Base-by-base conservation (phyloP, 2,329 filamentous ascomycete genomes). In the Paecilomyces fulvus region DNA sequence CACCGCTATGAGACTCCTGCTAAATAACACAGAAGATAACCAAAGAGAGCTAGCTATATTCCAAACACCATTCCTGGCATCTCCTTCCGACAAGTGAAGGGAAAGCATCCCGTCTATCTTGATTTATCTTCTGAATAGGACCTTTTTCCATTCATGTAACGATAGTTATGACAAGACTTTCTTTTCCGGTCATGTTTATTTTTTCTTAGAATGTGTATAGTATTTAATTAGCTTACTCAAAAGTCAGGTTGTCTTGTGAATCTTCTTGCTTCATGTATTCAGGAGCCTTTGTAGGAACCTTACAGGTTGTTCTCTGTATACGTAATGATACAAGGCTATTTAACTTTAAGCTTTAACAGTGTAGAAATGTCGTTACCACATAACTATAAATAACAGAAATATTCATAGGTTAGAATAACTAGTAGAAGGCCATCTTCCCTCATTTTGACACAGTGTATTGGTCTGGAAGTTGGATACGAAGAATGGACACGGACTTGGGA, bases 401-500 rank as follows among this genome's bases (percentile, higher is more conserved):
- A 28, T 7, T 3, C 5, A 28, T 3, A 5, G 25, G 5, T 28
- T 3, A 7, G 25, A 28, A 28, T 28, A n/a, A n/a, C n/a, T n/a
- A 28, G 25, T 28, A 5, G 25, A 28, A 7, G 7, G 25, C 7
- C 7, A 28, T 7, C 25, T 28, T 28, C 25, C 25, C 25, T 28
- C 25, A 3, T 28, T 28, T 28, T 7, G 5, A 7, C 25, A 28
- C 25, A 28, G 4, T 28, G 25, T 28, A 28, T 68, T 56, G 67
- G 65, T 4, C 30, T 69, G 33, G 33, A 37, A 37, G 33, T 3
- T 37, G 12, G 33, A 64, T 30, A 53, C 52, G n/a, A 54, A 31
- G 14, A 59, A 59, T 21, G 55, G 61, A n/a, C 52, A 56, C 58
- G 8, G 65, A 67, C 49, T 12, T 68, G 21, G 66, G 64, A 3